Evolutionary conservation across 768 basidiomycete genomes (phyloP).

Genomic region (Termitomyces sp.): DNA sequence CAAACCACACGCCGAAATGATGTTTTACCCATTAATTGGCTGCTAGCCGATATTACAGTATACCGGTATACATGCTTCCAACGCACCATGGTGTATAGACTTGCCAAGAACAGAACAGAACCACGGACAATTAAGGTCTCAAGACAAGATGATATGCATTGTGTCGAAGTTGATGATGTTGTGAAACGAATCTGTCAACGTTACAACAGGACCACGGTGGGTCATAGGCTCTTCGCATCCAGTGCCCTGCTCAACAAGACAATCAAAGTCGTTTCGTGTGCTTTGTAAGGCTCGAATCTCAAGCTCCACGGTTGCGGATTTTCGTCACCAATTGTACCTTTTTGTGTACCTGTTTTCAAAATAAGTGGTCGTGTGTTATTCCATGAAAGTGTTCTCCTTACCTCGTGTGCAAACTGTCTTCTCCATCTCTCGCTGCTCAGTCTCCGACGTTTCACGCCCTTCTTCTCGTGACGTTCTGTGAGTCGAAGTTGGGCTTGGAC

Average conservation of each 20-base stretch:
- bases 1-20: no score
- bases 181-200: not conserved
- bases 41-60: no score
- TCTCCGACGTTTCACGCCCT: slow-evolving; percentile 73
- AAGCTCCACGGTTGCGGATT: slow-evolving; percentile 76
- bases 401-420: slow-evolving; percentile 76
- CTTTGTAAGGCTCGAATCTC: slow-evolving; percentile 12
- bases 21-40: no score
- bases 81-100: not conserved
- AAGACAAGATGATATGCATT: not conserved
- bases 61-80: not conserved
- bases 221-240: not conserved
- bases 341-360: slow-evolving; percentile 63
- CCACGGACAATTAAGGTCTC: not conserved
- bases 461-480: slow-evolving; percentile 74
- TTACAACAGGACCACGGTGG: not conserved
- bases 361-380: slow-evolving; percentile 8
- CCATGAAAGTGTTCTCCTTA: slow-evolving; percentile 27
- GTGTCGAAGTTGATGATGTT: not conserved
- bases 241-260: not conserved
- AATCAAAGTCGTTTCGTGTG: not conserved
- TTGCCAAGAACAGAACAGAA: not conserved
- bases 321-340: slow-evolving; percentile 78
- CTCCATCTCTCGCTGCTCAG: slow-evolving; percentile 77
- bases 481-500: slow-evolving; percentile 47